Base-by-base conservation (phyloP, 352 stramenopile species). In the Thalassiosira hispida region DNA sequence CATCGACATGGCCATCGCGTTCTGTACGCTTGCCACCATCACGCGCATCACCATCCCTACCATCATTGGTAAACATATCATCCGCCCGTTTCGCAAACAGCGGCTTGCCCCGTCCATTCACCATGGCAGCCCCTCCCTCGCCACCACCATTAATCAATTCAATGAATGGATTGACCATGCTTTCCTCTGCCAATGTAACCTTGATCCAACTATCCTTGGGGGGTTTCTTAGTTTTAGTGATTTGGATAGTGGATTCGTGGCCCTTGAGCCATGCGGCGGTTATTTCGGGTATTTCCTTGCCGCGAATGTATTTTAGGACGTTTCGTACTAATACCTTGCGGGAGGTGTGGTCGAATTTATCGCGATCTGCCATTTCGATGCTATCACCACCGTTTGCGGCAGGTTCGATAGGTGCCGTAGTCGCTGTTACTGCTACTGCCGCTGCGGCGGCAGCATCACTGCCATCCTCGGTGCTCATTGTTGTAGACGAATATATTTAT, bases 281-380 rank as follows among this genome's bases (percentile, higher is more conserved):
- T 11, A 91, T 56, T 71, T 84, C 82, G n/a, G 53, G 35, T 1
- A 87, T 20, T 64, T 89, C 71, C 25, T 85, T 90, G 14, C 60
- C 23, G 27, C 77, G 70, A 18, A 87, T 49, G 56, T 81, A 92
- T 66, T 92, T 92, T 4, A 87, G 55, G 12, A 91, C 77, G 53
- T 89, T 87, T 52, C 87, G 79, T 1, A 92, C 71, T 14, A 91
- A 61, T 16, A 91, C 76, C 53, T 89, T 90, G n/a, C 76, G 68
- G 60, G 74, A 77, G 35, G 78, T 75, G 27, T 82, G 47, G 76
- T 90, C 78, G 73, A 82, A 86, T 33, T n/a, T n/a, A n/a, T n/a
- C n/a, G n/a, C n/a, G n/a, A n/a, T n/a, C n/a, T n/a, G n/a, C n/a
- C n/a, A n/a, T n/a, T n/a, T n/a, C n/a, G n/a, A n/a, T n/a, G n/a